Percentiles rank a stretch among this genome's conserved stretches.
Conservation (phyloP, 2,329 filamentous ascomycete genomes). For the Ampelomyces quisqualis region DNA sequence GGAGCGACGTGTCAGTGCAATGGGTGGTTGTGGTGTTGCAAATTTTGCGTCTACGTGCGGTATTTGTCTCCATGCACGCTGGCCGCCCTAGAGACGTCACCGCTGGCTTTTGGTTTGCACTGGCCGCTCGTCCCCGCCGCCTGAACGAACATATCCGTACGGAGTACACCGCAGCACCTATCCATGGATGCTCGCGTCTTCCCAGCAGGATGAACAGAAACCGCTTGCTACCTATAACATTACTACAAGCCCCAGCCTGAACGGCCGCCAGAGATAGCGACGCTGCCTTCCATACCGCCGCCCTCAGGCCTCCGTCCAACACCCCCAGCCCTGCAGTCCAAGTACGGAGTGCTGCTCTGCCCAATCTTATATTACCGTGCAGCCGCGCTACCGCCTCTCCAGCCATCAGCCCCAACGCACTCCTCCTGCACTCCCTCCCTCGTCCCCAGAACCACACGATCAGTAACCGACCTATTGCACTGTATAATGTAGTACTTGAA, state of each 20-base stretch:
- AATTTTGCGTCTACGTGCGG: slow-evolving; percentile 19
- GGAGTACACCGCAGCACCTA: too few relatives aligned
- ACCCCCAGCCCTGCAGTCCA: not conserved
- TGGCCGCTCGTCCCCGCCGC: too few relatives aligned
- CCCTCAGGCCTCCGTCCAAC: not conserved
- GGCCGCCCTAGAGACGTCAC: too few relatives aligned
- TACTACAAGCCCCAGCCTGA: too few relatives aligned
- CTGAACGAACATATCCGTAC: too few relatives aligned
- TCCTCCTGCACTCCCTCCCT: not conserved
- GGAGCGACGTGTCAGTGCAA: slow-evolving; percentile 10
- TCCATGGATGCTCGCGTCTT: too few relatives aligned
- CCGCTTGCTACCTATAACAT: not conserved
- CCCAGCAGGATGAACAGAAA: too few relatives aligned
- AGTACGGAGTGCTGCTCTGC: slow-evolving; percentile 6
- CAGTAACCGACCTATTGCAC: not conserved
- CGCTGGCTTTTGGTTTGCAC: slow-evolving; percentile 15
- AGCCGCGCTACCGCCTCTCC: not conserved
- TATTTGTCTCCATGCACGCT: slow-evolving; percentile 14
- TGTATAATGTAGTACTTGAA: slow-evolving; percentile 25
- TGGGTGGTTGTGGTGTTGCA: slow-evolving; percentile 10
- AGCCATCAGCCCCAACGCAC: slow-evolving; percentile 5
- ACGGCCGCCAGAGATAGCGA: slow-evolving; percentile 8
- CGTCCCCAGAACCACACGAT: not conserved
- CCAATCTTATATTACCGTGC: slow-evolving; percentile 26
- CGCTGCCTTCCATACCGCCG: slow-evolving; percentile 1